Conservation (phyloP, 257 asterid genomes). For the Lycium barbarum region DNA sequence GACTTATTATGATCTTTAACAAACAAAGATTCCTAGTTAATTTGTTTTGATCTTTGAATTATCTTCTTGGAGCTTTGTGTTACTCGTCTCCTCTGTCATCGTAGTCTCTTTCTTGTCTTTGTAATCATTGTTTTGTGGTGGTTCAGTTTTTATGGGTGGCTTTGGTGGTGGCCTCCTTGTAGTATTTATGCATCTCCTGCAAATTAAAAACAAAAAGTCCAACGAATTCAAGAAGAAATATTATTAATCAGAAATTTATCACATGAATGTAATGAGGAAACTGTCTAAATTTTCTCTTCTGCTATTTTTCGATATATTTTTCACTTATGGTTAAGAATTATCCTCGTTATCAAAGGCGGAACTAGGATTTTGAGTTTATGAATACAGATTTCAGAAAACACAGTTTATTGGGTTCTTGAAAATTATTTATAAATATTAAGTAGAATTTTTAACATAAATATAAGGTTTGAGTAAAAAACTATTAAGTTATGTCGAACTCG, state of each 20-base stretch:
- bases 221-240: not conserved
- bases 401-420: too few species aligned
- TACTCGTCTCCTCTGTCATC: slow-evolving; percentile 13
- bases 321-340: not conserved
- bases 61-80: not conserved
- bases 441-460: too few species aligned
- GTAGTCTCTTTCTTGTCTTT: not conserved
- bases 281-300: not conserved
- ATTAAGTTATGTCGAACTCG: too few species aligned
- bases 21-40: not conserved
- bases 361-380: too few species aligned
- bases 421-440: too few species aligned
- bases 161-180: not conserved
- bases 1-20: not conserved
- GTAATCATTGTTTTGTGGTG: slow-evolving; percentile 18
- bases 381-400: too few species aligned
- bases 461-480: too few species aligned
- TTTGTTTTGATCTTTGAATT: slow-evolving; percentile 16
- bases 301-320: not conserved
- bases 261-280: not conserved
- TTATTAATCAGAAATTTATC: not conserved
- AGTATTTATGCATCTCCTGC: slow-evolving; percentile 4
- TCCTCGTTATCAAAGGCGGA: too few species aligned
- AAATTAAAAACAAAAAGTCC: not conserved
- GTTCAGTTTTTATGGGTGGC: slow-evolving; percentile 20